Base-by-base conservation (phyloP, 1,284 basidiomycete genomes). In the Porphyrellus sp. region DNA sequence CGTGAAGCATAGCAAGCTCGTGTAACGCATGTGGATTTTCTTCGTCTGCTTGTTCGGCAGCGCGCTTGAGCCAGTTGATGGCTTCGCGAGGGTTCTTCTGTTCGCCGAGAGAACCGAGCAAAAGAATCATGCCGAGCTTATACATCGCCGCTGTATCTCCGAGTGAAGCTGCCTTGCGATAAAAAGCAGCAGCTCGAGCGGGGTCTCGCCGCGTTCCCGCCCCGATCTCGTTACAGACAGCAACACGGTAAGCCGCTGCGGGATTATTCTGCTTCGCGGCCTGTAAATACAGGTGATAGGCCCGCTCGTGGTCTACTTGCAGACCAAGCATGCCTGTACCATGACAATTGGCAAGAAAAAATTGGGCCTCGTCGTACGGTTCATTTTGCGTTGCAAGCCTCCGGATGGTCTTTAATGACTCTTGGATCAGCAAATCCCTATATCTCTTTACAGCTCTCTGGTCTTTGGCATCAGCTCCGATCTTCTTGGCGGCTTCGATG, bases 121-220 rank as follows among this genome's bases (percentile, higher is more conserved):
- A 78, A 40, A 98, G 78, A 55, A 98, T 92, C 87, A 98, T 94
- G 15, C 94, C 95, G 15, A 99, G 83, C 72, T 99, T 99, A 78
- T 98, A 99, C 97, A 99, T 99, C 2, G 95, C 97, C 37, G 96
- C 87, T 0, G 95, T 98, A 70, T 99, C 97, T 30, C 95, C 95
- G 28, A 99, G 75, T 0, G 93, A 93, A 3, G 93, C 93, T 2
- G 97, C 91, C 73, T 99, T 98, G 56, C 95, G 86, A 74, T 98
- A 99, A 71, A 99, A 98, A 15, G 95, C 85, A 39, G 95, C 86
- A 4, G 96, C 96, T 31, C 95, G 83, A 27, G 86, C 79, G 2
- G 87, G 85, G 65, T 99, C 96, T 54, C 87, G 81, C 59, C 89
- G 81, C 2, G 97, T 99, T n/a, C 97, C 97, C 1, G 94, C 95